Base-by-base conservation (phyloP, 164 flowering plant species). In the Magnolia changhungtana region DNA sequence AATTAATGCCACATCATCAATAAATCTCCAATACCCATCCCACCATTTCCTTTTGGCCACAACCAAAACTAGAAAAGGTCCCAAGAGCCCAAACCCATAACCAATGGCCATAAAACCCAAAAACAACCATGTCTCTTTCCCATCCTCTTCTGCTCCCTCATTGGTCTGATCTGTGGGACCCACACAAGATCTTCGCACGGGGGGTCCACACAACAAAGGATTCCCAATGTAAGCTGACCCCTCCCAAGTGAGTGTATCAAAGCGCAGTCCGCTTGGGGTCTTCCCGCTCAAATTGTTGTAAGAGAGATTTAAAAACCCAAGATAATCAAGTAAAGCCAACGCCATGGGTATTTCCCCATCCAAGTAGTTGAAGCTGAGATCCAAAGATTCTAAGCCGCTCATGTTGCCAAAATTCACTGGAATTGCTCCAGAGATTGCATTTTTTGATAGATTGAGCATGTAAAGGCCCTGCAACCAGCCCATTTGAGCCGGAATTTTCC, bases 201-300 rank as follows among this genome's bases (percentile, higher is more conserved):
- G 75, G 11, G 74, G 13, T 1, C 75, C 81, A 78, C 83, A 81
- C 37, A 72, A 50, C 16, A 66, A 29, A 72, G 18, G n/a, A 55
- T 81, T 81, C n/a, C 83, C 81, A 63, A 61, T 72, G 49, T 58
- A 75, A 51, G 74, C 76, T 58, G 69, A 49, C 16, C 78, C 76
- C 16, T 78, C 78, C 52, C 14, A 50, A 27, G n/a, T 61, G 52
- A 81, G 29, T 31, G 78, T 75, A 18, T 75, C 73, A 29, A 75
- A 78, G 67, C 78, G 83, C 13, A 3, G 2, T 7, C 74, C 76
- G 50, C 45, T 29, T 49, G 83, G 83, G 67, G 78, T 72, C 55
- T 61, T 61, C 23, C 83, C 83, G 29, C 76, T 81, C 66, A 81
- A 78, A 63, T 78, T 75, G 67, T 81, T 75, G 58, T 78, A 75